Evolutionary conservation across 129 eudicot species (phyloP), one percentile per base, ranked within the genome.

Genomic region (Gnaphalium uliginosum): DNA sequence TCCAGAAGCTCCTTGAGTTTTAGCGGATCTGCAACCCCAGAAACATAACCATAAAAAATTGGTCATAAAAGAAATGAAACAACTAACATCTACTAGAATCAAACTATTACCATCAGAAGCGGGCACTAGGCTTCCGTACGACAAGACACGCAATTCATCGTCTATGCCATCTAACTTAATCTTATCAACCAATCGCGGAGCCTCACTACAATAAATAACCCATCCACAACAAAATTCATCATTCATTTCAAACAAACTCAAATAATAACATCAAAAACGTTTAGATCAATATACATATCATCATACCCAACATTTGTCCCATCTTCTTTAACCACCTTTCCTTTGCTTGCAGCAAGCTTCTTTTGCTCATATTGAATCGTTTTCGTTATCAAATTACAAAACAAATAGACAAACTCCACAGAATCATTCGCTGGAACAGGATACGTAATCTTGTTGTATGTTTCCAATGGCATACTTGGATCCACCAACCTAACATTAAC

Each of bases 341-440:
- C 70, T 26, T 56, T 64, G 32, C 72, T 65, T 15, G 76, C 35
- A 29, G 50, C 72, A 35, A 78, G 69, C 79, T 73, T 85, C 83
- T 85, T 87, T 66, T 86, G 84, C 87, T 90, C 96, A 7, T 76
- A 76, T 60, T 90, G 85, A 13, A 94, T 80, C 0, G 98, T 94
- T 73, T 90, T 94, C 0, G 98, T 89, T 73, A 94, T 94, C 90
- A 94, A 59, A 87, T 94, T 94, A 79, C 97, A 94, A 46, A 94
- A 90, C 86, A 90, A 58, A 76, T 90, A 94, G 80, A 89, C 93
- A 88, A 94, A 94, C 82, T 88, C 83, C 72, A 84, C 93, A 2
- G 97, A 88, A 79, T 90, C 97, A 78, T 90, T 90, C 8, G 96
- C 96, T 0, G 97, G 97, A 4, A 94, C 71, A 18, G 98, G 98